These are phyloP conservation scores for Ceratocystiopsis sp. DNA, from an alignment of 2,329 filamentous ascomycete genomes.

Conservation along the genomic window DNA sequence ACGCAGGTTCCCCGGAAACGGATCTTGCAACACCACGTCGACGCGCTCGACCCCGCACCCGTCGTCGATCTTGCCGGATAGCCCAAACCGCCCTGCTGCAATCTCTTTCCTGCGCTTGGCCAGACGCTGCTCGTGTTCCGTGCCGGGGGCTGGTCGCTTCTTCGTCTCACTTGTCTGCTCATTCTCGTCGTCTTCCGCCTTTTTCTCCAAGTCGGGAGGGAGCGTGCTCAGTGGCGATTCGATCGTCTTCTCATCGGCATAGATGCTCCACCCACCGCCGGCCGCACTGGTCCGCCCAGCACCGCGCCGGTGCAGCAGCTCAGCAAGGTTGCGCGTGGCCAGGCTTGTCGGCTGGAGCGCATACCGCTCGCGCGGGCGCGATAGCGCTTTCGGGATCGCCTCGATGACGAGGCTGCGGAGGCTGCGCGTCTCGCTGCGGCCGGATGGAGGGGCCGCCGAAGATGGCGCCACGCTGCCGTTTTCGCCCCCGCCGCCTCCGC, in stretches of 20 bases:
- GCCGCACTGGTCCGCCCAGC: slow-evolving; percentile 53
- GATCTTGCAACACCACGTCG: slow-evolving; percentile 41
- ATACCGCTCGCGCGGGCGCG: slow-evolving; percentile 55
- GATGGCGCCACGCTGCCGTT: background rate
- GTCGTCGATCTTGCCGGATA: slow-evolving; percentile 35
- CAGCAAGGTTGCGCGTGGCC: slow-evolving; percentile 52
- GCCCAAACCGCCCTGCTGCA: slow-evolving; percentile 56
- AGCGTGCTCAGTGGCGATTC: slow-evolving; percentile 35
- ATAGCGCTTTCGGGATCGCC: slow-evolving; percentile 69
- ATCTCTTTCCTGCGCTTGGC: slow-evolving; percentile 42
- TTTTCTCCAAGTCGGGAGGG: no score
- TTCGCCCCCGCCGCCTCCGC: background rate
- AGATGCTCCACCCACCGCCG: slow-evolving; percentile 64
- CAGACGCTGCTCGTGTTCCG: slow-evolving; percentile 17
- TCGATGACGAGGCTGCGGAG: slow-evolving; percentile 57
- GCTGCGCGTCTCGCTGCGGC: slow-evolving; percentile 38
- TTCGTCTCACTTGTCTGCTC: background rate
- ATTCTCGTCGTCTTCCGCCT: no score
- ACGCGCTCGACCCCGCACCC: slow-evolving; percentile 44
- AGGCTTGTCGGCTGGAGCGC: slow-evolving; percentile 51
- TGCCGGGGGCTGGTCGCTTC: slow-evolving; percentile 12
- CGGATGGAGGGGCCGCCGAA: slow-evolving; percentile 5
- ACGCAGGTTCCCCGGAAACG: slow-evolving; percentile 23
- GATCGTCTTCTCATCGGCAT: slow-evolving; percentile 43
- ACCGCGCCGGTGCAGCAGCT: slow-evolving; percentile 52